phyloP scores from a whole-genome alignment of 345 rosid genomes.

The Euclidium syriacum region DNA sequence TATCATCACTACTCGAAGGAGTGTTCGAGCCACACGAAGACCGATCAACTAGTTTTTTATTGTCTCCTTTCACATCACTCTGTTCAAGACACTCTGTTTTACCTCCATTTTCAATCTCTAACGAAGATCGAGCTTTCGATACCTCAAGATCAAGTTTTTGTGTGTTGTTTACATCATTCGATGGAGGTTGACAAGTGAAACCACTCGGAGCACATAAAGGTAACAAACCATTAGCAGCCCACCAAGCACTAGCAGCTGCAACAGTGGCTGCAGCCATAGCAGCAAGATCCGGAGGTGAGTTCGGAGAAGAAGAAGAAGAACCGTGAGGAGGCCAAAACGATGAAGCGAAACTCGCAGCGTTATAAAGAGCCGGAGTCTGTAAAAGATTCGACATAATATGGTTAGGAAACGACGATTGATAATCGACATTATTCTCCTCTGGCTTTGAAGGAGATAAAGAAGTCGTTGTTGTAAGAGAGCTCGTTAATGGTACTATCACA shows the following conservation, averaged over 20 bases:
- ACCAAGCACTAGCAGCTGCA: constrained; percentile 98
- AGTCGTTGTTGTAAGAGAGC: constrained; percentile 40
- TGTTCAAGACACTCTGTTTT: constrained; percentile 40
- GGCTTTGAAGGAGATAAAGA: constrained; percentile 40
- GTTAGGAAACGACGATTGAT: constrained; percentile 65
- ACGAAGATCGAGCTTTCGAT: constrained; percentile 49
- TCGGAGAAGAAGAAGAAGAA: no score
- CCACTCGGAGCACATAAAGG: constrained; percentile 71
- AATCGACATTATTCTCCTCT: constrained; percentile 45
- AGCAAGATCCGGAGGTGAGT: constrained; percentile 55
- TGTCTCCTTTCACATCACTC: constrained; percentile 48
- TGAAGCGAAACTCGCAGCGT: constrained; percentile 80
- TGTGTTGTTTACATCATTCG: constrained; percentile 31
- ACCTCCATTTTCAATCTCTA: constrained; percentile 32
- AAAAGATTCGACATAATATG: constrained; percentile 60
- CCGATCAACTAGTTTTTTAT: constrained; percentile 70
- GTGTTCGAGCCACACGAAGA: constrained; percentile 96
- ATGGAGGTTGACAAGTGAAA: constrained; percentile 47
- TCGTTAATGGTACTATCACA: constrained; percentile 54
- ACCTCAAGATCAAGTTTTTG: constrained; percentile 41
- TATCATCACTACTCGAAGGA: constrained; percentile 75
- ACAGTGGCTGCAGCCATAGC: constrained; percentile 87
- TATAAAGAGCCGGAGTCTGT: constrained; percentile 84
- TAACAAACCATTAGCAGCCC: constrained; percentile 90
- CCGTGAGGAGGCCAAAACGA: constrained; percentile 50